Evolutionary conservation across 768 basidiomycete species (phyloP).

Genomic region (Boletellus emodensis): DNA sequence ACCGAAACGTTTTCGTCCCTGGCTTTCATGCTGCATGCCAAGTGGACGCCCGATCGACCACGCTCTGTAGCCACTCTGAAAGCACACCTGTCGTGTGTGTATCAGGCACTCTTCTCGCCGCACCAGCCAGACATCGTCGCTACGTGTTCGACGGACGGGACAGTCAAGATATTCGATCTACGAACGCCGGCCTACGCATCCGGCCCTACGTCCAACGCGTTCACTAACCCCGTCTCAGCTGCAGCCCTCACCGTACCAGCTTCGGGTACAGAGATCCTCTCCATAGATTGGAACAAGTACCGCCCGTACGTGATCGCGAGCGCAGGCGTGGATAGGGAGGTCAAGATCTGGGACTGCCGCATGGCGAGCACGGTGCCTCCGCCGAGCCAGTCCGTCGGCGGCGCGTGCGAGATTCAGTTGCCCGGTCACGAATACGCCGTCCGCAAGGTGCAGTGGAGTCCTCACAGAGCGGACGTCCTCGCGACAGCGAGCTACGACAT

Average conservation of each 20-base stretch:
- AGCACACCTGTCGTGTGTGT: slow-evolving; percentile 82
- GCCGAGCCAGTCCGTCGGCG: slow-evolving; percentile 56
- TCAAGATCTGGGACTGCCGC: slow-evolving; percentile 84
- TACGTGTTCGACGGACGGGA: slow-evolving; percentile 85
- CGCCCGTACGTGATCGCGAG: slow-evolving; percentile 72
- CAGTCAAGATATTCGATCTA: slow-evolving; percentile 78
- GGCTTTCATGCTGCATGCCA: not conserved
- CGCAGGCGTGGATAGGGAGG: slow-evolving; percentile 71
- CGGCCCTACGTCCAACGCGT: slow-evolving; percentile 49
- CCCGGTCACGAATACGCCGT: slow-evolving; percentile 89
- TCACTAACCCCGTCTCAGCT: slow-evolving; percentile 64
- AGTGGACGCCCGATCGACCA: slow-evolving; percentile 88
- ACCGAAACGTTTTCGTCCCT: not conserved
- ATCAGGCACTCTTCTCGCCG: slow-evolving; percentile 89
- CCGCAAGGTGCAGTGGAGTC: slow-evolving; percentile 86
- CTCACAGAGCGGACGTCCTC: slow-evolving; percentile 66
- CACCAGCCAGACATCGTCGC: slow-evolving; percentile 80
- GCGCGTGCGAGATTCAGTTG: slow-evolving; percentile 64
- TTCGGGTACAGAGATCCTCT: slow-evolving; percentile 71
- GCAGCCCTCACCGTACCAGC: slow-evolving; percentile 76
- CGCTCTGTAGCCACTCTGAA: slow-evolving; percentile 78
- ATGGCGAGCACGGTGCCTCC: slow-evolving; percentile 62
- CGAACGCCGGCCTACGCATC: slow-evolving; percentile 58
- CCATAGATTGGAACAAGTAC: slow-evolving; percentile 94
- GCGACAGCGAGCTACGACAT: slow-evolving; percentile 87